Conservation (phyloP, 257 asterid species). For the Paraleonurus japonicus region DNA sequence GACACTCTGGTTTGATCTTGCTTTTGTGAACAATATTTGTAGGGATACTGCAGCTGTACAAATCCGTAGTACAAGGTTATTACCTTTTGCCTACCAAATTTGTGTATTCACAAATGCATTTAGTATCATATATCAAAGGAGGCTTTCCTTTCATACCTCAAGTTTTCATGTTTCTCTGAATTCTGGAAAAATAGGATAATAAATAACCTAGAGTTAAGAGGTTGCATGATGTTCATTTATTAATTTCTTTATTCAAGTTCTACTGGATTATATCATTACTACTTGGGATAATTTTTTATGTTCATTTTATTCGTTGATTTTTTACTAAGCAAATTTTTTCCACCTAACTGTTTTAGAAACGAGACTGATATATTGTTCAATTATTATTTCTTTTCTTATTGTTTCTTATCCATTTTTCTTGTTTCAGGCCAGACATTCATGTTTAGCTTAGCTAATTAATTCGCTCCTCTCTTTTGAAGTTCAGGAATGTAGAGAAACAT, state of each 20-base stretch:
- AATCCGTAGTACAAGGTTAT: slow-evolving; percentile 41
- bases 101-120: background rate
- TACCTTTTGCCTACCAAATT: slow-evolving; percentile 13
- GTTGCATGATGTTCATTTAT: background rate
- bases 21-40: slow-evolving; percentile 26
- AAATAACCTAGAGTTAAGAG: background rate
- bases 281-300: background rate
- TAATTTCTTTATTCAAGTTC: background rate
- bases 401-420: slow-evolving; percentile 15
- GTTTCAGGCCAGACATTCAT: slow-evolving; percentile 57
- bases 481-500: slow-evolving; percentile 47
- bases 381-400: background rate
- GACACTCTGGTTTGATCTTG: slow-evolving; percentile 14
- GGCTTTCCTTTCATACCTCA: background rate
- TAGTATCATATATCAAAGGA: background rate
- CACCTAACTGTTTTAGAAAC: background rate
- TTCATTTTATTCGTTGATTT: background rate
- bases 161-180: slow-evolving; percentile 10
- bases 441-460: slow-evolving; percentile 40
- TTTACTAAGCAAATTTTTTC: background rate
- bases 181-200: background rate
- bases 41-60: background rate
- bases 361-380: background rate
- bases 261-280: background rate
- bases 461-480: slow-evolving; percentile 46